Conservation (phyloP, 73 alveolate genomes). For the Paramecium pentaurelia region DNA sequence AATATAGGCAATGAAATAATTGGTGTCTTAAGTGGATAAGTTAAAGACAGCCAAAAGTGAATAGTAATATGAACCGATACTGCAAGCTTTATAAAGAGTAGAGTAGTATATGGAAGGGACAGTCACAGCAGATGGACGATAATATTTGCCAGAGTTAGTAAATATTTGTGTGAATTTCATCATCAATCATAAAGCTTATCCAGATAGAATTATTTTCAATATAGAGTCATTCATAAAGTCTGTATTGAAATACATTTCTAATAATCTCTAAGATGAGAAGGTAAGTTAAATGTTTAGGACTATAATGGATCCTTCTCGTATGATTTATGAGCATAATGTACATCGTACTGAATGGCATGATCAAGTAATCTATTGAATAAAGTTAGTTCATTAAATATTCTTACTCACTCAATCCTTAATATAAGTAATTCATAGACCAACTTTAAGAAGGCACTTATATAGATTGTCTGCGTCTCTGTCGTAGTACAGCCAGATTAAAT, state of each 20-base stretch:
- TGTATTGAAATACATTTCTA: background rate
- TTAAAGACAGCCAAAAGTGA: conserved; percentile 16
- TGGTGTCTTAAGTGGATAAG: background rate
- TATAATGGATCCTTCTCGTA: conserved; percentile 28
- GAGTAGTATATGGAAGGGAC: background rate
- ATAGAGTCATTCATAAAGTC: background rate
- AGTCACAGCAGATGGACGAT: background rate
- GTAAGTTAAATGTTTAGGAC: background rate
- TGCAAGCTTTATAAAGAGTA: background rate
- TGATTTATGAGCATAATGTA: conserved; percentile 30
- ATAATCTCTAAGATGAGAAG: background rate
- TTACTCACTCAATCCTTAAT: background rate
- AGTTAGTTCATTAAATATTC: background rate
- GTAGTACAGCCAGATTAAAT: background rate
- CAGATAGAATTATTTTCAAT: background rate
- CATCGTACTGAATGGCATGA: conserved; percentile 3
- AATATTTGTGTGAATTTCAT: background rate
- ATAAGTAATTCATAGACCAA: background rate
- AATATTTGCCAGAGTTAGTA: background rate
- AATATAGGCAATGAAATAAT: background rate
- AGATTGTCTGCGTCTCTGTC: background rate
- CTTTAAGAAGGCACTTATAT: background rate
- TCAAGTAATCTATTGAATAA: background rate
- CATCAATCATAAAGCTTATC: conserved; percentile 28
- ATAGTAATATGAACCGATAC: background rate